Evolutionary conservation across 1,284 basidiomycete genomes (phyloP).

Genomic region (Malassezia yamatoensis): DNA sequence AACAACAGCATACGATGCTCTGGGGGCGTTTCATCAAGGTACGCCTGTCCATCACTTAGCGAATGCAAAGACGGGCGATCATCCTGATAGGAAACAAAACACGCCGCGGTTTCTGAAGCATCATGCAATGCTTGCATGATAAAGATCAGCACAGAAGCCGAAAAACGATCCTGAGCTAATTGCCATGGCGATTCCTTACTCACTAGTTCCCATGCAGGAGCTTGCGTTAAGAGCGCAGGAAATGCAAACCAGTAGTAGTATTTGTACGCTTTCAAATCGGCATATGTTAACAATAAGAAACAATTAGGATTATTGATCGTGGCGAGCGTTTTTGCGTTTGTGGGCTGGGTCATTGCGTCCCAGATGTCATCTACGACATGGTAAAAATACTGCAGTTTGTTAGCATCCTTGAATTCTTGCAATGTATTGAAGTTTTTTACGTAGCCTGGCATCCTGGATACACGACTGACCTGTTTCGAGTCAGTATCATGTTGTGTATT

Average conservation of each 20-base stretch:
- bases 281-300: slow-evolving; percentile 82
- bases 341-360: not conserved
- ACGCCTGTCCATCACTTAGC: not conserved
- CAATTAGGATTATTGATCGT: slow-evolving; percentile 50
- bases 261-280: slow-evolving; percentile 94
- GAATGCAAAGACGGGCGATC: not conserved
- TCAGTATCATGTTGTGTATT: not conserved
- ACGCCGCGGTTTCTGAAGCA: not conserved
- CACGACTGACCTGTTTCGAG: not conserved
- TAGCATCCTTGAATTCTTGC: slow-evolving; percentile 81
- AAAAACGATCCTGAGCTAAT: not conserved
- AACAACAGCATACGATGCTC: slow-evolving; percentile 51
- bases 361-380: slow-evolving; percentile 9
- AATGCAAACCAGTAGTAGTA: slow-evolving; percentile 98
- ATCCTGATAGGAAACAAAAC: not conserved
- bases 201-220: slow-evolving; percentile 12
- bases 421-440: slow-evolving; percentile 81
- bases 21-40: not conserved
- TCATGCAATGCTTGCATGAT: not conserved
- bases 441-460: slow-evolving; percentile 51
- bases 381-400: slow-evolving; percentile 71
- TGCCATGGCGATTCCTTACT: not conserved
- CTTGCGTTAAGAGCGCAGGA: slow-evolving; percentile 63
- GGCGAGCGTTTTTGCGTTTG: not conserved
- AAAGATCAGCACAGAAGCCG: not conserved